A percentile compares a stretch with the other conserved stretches of the same genome.
Evolutionary conservation across 257 asterid species (phyloP).

Genomic region (Striga asiatica): DNA sequence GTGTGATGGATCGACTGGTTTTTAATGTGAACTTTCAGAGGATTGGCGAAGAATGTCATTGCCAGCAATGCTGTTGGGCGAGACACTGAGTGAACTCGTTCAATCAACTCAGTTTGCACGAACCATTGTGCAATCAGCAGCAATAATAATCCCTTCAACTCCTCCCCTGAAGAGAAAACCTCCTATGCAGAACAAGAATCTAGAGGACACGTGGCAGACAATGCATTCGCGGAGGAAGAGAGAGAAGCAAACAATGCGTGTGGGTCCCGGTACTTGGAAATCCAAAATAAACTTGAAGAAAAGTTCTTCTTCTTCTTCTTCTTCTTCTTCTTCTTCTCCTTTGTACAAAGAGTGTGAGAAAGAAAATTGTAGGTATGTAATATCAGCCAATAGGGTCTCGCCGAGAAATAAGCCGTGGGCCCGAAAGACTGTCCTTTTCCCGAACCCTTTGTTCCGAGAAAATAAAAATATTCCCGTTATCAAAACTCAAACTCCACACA

Average conservation of each 20-base stretch:
- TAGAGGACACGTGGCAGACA: slow-evolving; percentile 25
- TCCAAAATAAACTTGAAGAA: slow-evolving; percentile 79
- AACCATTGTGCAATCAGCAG: slow-evolving; percentile 40
- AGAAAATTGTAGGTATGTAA: slow-evolving; percentile 51
- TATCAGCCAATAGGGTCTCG: slow-evolving; percentile 74
- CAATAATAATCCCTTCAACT: slow-evolving; percentile 25
- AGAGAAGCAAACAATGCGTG: slow-evolving; percentile 73
- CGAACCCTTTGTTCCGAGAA: slow-evolving; percentile 73
- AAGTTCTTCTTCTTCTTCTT: too few species aligned
- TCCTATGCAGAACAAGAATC: slow-evolving; percentile 22
- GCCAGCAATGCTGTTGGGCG: slow-evolving; percentile 87
- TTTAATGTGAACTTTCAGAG: too few species aligned
- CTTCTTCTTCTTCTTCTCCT: too few species aligned
- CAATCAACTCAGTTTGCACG: slow-evolving; percentile 68
- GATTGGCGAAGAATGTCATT: slow-evolving; percentile 76
- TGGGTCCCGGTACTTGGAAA: too few species aligned
- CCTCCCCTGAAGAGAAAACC: slow-evolving; percentile 61
- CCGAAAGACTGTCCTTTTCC: slow-evolving; percentile 72
- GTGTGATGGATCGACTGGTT: too few species aligned
- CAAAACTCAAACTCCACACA: too few species aligned
- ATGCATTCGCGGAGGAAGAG: slow-evolving; percentile 45
- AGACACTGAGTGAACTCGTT: slow-evolving; percentile 63
- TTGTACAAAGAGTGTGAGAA: slow-evolving; percentile 52
- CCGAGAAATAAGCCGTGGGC: slow-evolving; percentile 86
- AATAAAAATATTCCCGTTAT: too few species aligned